Conservation (phyloP, 2,329 filamentous ascomycete species). For the Alternaria gansuensis region DNA sequence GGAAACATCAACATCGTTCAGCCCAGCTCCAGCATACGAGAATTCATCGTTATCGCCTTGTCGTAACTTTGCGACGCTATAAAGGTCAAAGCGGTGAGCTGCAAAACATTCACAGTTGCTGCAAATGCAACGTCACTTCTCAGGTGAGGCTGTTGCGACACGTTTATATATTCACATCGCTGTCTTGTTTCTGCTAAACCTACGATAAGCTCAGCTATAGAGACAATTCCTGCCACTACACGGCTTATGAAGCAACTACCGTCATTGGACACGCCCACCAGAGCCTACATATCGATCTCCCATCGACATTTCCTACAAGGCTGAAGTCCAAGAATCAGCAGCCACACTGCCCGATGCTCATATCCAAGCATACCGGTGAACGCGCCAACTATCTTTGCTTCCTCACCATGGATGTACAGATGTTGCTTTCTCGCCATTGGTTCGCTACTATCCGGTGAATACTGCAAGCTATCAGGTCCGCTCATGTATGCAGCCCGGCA, state of each 20-base stretch:
- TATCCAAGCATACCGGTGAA: not conserved
- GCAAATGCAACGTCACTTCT: no score
- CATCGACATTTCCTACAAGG: not conserved
- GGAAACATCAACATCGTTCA: not conserved
- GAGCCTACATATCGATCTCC: not conserved
- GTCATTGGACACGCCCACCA: not conserved
- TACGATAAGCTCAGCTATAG: not conserved
- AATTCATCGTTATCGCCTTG: not conserved
- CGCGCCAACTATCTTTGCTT: not conserved
- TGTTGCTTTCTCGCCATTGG: conserved; percentile 8
- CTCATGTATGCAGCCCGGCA: conserved; percentile 25
- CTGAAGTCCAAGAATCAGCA: not conserved
- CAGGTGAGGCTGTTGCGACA: not conserved
- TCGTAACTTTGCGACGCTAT: no score
- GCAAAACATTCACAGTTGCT: not conserved
- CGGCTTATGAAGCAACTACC: not conserved
- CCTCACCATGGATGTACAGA: not conserved
- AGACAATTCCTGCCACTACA: not conserved
- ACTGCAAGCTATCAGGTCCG: conserved; percentile 19
- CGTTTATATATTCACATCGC: not conserved
- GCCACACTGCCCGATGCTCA: conserved; percentile 2
- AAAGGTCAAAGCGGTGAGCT: not conserved
- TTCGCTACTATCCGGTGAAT: conserved; percentile 24
- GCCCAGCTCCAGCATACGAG: not conserved
- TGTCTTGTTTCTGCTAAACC: not conserved